Evolutionary conservation across 768 basidiomycete species (phyloP), one percentile per base, ranked within the genome.

Genomic region (Gymnopilus dilepis): DNA sequence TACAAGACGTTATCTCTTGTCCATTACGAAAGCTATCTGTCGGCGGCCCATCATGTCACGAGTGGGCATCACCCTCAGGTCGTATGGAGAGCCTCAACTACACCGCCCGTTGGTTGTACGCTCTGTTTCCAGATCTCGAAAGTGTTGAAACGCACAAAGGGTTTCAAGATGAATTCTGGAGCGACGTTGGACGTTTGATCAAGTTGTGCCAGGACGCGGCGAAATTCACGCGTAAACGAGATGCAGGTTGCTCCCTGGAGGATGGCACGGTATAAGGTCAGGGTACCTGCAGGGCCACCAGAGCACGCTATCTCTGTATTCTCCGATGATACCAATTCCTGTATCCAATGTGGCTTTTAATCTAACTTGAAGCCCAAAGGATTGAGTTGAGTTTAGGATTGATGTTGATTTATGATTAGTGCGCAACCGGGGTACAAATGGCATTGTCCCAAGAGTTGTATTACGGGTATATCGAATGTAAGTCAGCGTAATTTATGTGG

Each of bases 181-280:
- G 2, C 42, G 42, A 58, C 11, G 56, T 58, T 1, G 8, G 22
- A 4, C 33, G 24, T 4, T 34, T 43, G 6, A 13, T 58, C 21
- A 47, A 58, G 12, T 30, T 58, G 43, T 58, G 56, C n/a, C n/a
- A 47, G 12, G 56, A 47, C 26, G 43, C 33, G 3, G n/a, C 12
- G 33, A 45, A 47, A 15, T 52, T 52, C 28, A 37, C 12, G 19
- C 31, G 31, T 5, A 21, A 19, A 11, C 51, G 51, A 4, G 51
- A n/a, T 52, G 21, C 33, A 21, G 24, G 19, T 37, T 21, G 31
- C 31, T 34, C 51, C 9, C 31, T 47, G 15, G 30, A 52, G 51
- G 51, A 52, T 34, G 31, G 48, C 17, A n/a, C n/a, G n/a, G n/a
- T n/a, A n/a, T n/a, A n/a, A n/a, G n/a, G n/a, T n/a, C n/a, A n/a